Evolutionary conservation across 2,329 filamentous ascomycete genomes (phyloP).

Genomic region (Alternaria triticina): DNA sequence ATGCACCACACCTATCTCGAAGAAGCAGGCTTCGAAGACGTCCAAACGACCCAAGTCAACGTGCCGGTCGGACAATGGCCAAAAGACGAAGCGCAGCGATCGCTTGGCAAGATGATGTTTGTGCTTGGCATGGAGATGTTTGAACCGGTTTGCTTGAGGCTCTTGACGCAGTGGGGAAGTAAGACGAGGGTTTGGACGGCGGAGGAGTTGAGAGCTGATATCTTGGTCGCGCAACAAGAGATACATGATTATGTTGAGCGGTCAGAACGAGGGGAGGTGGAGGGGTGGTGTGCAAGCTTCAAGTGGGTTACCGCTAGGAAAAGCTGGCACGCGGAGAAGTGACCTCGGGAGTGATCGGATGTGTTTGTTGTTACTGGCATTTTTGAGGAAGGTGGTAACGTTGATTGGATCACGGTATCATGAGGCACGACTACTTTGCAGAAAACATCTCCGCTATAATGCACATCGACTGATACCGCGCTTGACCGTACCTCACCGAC

Average conservation of each 20-base stretch:
- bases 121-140: constrained; percentile 44
- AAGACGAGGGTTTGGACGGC: constrained; percentile 34
- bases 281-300: constrained; percentile 45
- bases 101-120: constrained; percentile 44
- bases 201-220: constrained; percentile 31
- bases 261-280: constrained; percentile 30
- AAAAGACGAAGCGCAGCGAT: constrained; percentile 37
- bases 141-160: constrained; percentile 34
- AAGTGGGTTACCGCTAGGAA: constrained; percentile 46
- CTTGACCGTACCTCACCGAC: background rate
- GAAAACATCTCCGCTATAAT: background rate
- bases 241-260: constrained; percentile 34
- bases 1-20: constrained; percentile 49
- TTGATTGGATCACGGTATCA: background rate
- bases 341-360: background rate
- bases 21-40: constrained; percentile 54
- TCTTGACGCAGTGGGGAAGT: constrained; percentile 40
- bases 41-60: constrained; percentile 49
- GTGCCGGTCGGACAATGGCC: constrained; percentile 45
- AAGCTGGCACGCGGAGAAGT: constrained; percentile 26
- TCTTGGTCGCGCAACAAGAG: constrained; percentile 35
- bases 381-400: background rate
- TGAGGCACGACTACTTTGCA: background rate
- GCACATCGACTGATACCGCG: background rate
- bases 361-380: background rate